These are phyloP conservation scores for Caloboletus firmus DNA, from an alignment of 1,284 basidiomycete species.

Conservation along the genomic window DNA sequence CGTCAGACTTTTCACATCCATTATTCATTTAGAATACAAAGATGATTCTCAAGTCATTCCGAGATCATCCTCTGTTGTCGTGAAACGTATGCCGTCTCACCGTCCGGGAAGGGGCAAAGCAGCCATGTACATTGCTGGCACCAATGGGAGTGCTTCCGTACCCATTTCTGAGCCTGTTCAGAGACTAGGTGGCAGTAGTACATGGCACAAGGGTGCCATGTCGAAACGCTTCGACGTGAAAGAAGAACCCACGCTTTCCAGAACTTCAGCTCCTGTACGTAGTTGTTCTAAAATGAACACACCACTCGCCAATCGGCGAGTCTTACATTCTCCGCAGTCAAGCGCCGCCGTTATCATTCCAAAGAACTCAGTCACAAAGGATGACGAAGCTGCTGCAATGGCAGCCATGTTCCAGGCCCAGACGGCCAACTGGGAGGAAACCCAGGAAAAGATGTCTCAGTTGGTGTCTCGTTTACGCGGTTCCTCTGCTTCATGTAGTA, in stretches of 20 bases:
- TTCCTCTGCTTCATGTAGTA: conserved; percentile 61
- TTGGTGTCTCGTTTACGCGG: conserved; percentile 65
- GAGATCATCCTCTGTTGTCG: conserved; percentile 91
- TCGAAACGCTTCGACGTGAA: conserved; percentile 90
- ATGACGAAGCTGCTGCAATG: conserved; percentile 85
- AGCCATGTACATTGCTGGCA: conserved; percentile 76
- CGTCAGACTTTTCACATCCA: neutral
- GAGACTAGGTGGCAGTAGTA: conserved; percentile 37
- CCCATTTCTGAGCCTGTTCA: conserved; percentile 49
- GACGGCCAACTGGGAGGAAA: conserved; percentile 91
- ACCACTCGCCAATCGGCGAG: conserved; percentile 19
- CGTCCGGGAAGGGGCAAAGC: conserved; percentile 92
- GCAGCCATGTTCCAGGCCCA: conserved; percentile 95
- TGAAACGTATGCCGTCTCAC: conserved; percentile 83
- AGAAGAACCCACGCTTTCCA: conserved; percentile 51
- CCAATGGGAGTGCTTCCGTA: conserved; percentile 44
- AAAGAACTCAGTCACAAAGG: conserved; percentile 50
- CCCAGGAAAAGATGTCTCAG: conserved; percentile 97
- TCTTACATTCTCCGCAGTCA: conserved; percentile 31
- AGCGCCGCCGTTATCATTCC: conserved; percentile 23
- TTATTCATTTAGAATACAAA: conserved; percentile 69
- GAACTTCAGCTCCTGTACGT: conserved; percentile 36
- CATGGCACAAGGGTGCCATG: conserved; percentile 72
- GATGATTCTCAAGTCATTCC: conserved; percentile 93
- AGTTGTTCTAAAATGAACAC: conserved; percentile 9